Evolutionary conservation across 345 rosid genomes (phyloP).

Genomic region (Cardamine chenopodiifolia): DNA sequence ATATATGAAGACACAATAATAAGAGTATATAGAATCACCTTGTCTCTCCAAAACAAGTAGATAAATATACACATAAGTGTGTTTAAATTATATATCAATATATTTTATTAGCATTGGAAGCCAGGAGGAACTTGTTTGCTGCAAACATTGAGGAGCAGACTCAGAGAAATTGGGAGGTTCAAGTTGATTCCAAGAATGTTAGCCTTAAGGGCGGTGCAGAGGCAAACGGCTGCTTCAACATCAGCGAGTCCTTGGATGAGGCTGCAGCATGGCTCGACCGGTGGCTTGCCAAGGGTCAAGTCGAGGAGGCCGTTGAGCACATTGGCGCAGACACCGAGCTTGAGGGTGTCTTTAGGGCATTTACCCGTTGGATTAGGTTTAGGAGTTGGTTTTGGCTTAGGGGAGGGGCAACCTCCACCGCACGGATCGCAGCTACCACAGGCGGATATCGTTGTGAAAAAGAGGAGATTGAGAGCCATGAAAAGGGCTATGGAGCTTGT

Average conservation of each 20-base stretch:
- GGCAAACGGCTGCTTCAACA: conserved; percentile 61
- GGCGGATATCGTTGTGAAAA: conserved; percentile 43
- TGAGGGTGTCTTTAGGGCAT: conserved; percentile 59
- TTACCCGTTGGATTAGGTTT: conserved; percentile 29
- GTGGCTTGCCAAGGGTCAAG: conserved; percentile 52
- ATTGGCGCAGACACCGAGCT: conserved; percentile 55
- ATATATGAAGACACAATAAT: conserved; percentile 22
- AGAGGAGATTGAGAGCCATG: conserved; percentile 37
- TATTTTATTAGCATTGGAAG: conserved; percentile 46
- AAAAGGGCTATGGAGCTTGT: conserved; percentile 39
- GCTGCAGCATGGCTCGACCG: conserved; percentile 55
- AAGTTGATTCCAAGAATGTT: conserved; percentile 57
- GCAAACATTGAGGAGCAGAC: conserved; percentile 60
- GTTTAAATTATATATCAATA: conserved; percentile 23
- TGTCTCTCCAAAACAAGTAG: conserved; percentile 35
- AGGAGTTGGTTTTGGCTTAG: conserved; percentile 51
- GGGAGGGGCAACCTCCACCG: conserved; percentile 59
- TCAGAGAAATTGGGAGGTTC: conserved; percentile 52
- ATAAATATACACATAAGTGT: conserved; percentile 36
- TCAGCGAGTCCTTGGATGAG: conserved; percentile 54
- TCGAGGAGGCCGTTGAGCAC: conserved; percentile 57
- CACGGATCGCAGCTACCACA: conserved; percentile 43
- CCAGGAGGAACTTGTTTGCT: conserved; percentile 47
- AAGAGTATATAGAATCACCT: conserved; percentile 31
- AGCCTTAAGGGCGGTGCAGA: conserved; percentile 60